Evolutionary conservation across 495 filamentous ascomycete genomes (phyloP), one percentile per base, ranked within the genome.

Genomic region (Penicillium turbatum): DNA sequence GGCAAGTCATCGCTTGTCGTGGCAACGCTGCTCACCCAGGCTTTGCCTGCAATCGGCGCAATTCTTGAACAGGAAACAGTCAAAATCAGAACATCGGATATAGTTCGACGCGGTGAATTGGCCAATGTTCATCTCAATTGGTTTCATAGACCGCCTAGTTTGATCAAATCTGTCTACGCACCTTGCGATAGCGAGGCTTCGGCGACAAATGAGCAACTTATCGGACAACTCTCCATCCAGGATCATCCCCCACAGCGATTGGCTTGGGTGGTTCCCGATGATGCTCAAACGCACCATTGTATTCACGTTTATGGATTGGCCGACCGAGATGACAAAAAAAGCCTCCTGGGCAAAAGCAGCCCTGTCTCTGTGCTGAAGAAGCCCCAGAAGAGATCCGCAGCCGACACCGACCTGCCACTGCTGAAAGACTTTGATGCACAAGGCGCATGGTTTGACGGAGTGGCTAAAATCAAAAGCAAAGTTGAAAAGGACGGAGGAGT

Each of bases 391-490:
- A 31, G 54, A 53, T 57, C 54, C 7, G 37, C 36, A 2, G 55
- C 56, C 7, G 53, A 56, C n/a, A 51, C 62, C 15, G 19, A 47
- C 11, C 47, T 47, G 17, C 56, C 56, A 5, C 41, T 59, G n/a
- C 37, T 63, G 24, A 48, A 63, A 11, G 60, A 63, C 46, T 65
- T 65, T 30, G 63, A 65, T 40, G 46, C 63, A 2, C 56, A 63
- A 2, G 60, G 63, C 16, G 51, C 63, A 6, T 67, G 64, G 64
- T 67, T 64, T 26, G 58, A 67, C 31, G 64, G 64, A 24, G 64
- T 67, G 11, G 53, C 57, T 11, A 35, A 44, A 27, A 59, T 66
- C 47, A 62, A 56, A 36, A 35, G 34, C 24, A 56, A 52, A 10
- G 39, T 46, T n/a, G 24, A 43, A 16, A 53, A 16, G 35, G 15